Conservation (phyloP, 768 basidiomycete species). For the Tremella mesenterica region DNA sequence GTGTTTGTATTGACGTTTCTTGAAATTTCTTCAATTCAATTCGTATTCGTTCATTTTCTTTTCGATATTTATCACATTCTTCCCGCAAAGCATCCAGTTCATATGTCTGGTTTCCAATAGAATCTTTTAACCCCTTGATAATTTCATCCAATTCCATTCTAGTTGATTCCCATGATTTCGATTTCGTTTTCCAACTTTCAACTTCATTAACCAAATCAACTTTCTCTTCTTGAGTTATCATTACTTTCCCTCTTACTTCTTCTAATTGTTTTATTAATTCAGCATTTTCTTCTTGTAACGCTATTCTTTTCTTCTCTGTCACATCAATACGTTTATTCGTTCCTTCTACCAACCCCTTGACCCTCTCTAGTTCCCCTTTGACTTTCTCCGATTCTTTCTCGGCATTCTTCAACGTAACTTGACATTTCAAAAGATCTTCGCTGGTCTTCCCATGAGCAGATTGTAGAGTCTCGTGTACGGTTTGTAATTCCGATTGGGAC, state of each 20-base stretch:
- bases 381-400: constrained; percentile 1
- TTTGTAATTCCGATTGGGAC: constrained; percentile 5
- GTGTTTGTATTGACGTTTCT: neutral
- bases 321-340: constrained; percentile 30
- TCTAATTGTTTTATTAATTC: constrained; percentile 38
- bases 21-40: constrained; percentile 4
- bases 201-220: neutral
- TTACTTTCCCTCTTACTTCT: constrained; percentile 40
- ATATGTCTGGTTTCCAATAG: constrained; percentile 4
- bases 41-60: neutral
- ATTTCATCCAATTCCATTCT: constrained; percentile 12
- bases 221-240: constrained; percentile 39
- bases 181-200: constrained; percentile 20
- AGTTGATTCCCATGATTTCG: constrained; percentile 16
- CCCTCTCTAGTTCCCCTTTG: constrained; percentile 12
- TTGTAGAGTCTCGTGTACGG: constrained; percentile 5
- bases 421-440: neutral
- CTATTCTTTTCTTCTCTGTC: constrained; percentile 29
- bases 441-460: constrained; percentile 6
- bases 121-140: constrained; percentile 16
- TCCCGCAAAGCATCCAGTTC: constrained; percentile 1
- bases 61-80: neutral
- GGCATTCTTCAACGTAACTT: constrained; percentile 1
- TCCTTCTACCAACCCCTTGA: constrained; percentile 9
- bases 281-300: constrained; percentile 37